phyloP scores from a whole-genome alignment of 176 grass and related monocot species.

The Tillandsia fasciculata region DNA sequence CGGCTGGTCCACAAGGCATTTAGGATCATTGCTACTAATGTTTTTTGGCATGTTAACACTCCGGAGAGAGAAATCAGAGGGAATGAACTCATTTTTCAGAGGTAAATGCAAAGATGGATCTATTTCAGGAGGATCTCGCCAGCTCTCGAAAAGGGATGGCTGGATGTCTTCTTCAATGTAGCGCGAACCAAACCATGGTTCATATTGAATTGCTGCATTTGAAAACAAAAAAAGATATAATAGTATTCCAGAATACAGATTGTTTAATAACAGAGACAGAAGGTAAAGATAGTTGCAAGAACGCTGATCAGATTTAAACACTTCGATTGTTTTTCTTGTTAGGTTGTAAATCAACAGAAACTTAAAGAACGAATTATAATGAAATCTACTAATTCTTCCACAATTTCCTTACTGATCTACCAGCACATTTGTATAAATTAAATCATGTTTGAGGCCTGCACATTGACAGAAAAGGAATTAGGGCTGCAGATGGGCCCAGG shows the following conservation, averaged over 20 bases:
- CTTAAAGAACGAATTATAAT: background rate
- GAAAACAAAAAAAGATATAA: background rate
- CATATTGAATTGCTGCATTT: constrained; percentile 57
- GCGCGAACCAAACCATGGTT: constrained; percentile 89
- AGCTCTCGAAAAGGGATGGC: constrained; percentile 56
- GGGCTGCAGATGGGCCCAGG: too few species aligned
- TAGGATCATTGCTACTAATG: constrained; percentile 33
- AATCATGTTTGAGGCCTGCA: too few species aligned
- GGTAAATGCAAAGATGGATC: constrained; percentile 64
- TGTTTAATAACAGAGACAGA: too few species aligned
- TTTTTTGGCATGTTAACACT: constrained; percentile 39
- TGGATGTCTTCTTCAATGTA: constrained; percentile 88
- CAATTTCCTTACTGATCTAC: too few species aligned
- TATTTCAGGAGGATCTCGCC: constrained; percentile 54
- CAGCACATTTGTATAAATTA: too few species aligned
- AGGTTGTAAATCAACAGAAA: too few species aligned
- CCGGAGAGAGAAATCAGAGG: constrained; percentile 57
- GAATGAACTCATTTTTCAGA: constrained; percentile 80
- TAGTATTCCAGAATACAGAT: background rate
- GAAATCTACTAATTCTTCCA: too few species aligned
- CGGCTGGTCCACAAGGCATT: constrained; percentile 62
- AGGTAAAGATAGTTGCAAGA: too few species aligned
- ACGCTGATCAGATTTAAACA: too few species aligned
- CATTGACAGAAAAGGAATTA: too few species aligned
- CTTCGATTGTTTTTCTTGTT: too few species aligned